These are phyloP conservation scores for Symbiodinium pilosum DNA, from an alignment of 73 alveolate species.

Conservation along the genomic window DNA sequence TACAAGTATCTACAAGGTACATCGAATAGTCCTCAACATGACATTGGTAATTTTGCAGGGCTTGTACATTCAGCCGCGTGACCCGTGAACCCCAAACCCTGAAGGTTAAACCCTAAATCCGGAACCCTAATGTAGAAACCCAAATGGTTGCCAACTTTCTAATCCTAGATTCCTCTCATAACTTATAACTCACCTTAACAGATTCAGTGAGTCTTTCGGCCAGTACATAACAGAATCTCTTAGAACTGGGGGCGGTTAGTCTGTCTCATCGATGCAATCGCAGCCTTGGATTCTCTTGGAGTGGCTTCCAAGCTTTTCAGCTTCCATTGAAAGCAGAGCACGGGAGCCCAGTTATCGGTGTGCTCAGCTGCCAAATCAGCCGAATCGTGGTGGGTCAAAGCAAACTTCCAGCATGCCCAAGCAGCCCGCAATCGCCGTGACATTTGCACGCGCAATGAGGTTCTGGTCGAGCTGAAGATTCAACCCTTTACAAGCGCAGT, in stretches of 20 bases:
- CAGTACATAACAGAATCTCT: no score
- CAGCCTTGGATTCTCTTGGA: not conserved
- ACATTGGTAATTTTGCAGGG: no score
- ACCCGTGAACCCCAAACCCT: no score
- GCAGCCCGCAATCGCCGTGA: slow-evolving; percentile 3
- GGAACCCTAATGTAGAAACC: not conserved
- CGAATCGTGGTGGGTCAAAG: slow-evolving; percentile 1
- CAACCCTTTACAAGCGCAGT: no score
- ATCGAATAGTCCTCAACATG: not conserved
- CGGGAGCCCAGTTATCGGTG: not conserved
- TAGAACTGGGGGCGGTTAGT: not conserved
- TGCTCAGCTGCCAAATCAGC: slow-evolving; percentile 10
- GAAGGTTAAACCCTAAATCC: not conserved
- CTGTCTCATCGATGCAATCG: slow-evolving; percentile 5
- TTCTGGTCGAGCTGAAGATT: not conserved
- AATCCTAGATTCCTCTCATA: no score
- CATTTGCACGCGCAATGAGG: not conserved
- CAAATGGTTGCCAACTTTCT: no score
- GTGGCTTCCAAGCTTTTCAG: not conserved
- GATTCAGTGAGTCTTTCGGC: no score
- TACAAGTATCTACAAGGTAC: not conserved
- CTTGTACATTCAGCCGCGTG: no score
- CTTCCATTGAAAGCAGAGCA: no score
- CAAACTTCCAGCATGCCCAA: not conserved
- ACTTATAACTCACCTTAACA: no score